phyloP scores from a whole-genome alignment of 2,329 filamentous ascomycete species.

The Neofusicoccum kwambonambiense region DNA sequence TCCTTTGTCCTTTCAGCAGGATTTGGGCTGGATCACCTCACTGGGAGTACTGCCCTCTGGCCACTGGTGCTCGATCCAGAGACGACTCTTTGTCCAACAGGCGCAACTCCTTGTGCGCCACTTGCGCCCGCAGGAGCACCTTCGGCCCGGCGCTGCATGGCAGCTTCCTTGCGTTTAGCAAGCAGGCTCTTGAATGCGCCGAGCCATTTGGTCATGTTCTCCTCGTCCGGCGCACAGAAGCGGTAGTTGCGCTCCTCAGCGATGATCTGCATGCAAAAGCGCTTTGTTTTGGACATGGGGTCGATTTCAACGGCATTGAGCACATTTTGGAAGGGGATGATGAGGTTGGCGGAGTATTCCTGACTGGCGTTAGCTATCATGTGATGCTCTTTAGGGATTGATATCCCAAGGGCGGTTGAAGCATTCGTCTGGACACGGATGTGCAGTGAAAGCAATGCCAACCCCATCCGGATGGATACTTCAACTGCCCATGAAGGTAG shows the following conservation, averaged over 20 bases:
- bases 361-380: constrained; percentile 34
- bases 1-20: background rate
- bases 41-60: background rate
- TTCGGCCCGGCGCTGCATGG: background rate
- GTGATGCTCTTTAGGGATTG: background rate
- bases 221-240: constrained; percentile 68
- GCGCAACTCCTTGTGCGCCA: background rate
- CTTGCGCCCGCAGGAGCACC: background rate
- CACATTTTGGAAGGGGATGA: constrained; percentile 74
- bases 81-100: background rate
- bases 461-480: too few relatives aligned
- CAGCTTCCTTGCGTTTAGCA: constrained; percentile 62
- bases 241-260: constrained; percentile 72
- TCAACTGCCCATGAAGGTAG: too few relatives aligned
- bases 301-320: constrained; percentile 93
- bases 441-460: too few relatives aligned
- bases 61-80: background rate
- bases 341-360: constrained; percentile 83
- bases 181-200: constrained; percentile 88
- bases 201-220: constrained; percentile 77
- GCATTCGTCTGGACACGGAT: too few relatives aligned
- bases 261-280: constrained; percentile 87
- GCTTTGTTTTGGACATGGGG: constrained; percentile 78
- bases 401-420: too few relatives aligned
- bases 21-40: background rate